Base-by-base conservation (phyloP, 495 filamentous ascomycete genomes). In the Rhizodiscina lignyota region DNA sequence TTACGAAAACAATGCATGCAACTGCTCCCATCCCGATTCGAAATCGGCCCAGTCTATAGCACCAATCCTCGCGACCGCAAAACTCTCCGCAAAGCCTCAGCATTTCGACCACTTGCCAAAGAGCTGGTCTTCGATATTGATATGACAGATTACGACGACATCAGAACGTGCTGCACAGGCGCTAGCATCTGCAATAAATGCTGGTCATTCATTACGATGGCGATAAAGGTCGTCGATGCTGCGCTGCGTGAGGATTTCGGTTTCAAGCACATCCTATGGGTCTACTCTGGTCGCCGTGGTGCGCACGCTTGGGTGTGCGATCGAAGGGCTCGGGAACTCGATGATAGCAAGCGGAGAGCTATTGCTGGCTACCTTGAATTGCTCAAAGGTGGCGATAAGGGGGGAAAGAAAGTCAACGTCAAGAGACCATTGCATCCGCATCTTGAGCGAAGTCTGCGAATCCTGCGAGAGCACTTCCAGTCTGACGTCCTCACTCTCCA, bases 261-360 rank as follows among this genome's bases (percentile, higher is more conserved):
- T 17, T 97, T 94, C 52, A 70, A 82, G 48, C 87, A 97, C 53
- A 85, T 97, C 43, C 66, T 97, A 47, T 97, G 89, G 89, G 86
- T 97, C 1, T 97, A 94, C 56, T 96, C 89, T 0, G 89, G 89
- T 22, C 79, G 89, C 51, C 72, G 89, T 71, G 89, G 89, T 55
- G 84, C 77, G 12, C 89, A 97, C 74, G 89, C 87, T 5, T 97
- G 89, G 89, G 80, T 97, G n/a, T 94, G 87, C 52, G 89, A 97
- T 55, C 79, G 77, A 39, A 72, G 74, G 32, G 89, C 85, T 3
- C 68, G 89, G 39, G 62, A 63, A 24, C 65, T 97, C 58, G 77
- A 92, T 45, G 89, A 96, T 50, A 62, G 73, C 34, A 82, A 81
- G 47, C 67, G 89, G 21, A 74, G 71, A 40, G 80, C 84, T 2